Evolutionary conservation across 805 yeast genomes (phyloP).

Genomic region (Saturnispora kantuleensis): DNA sequence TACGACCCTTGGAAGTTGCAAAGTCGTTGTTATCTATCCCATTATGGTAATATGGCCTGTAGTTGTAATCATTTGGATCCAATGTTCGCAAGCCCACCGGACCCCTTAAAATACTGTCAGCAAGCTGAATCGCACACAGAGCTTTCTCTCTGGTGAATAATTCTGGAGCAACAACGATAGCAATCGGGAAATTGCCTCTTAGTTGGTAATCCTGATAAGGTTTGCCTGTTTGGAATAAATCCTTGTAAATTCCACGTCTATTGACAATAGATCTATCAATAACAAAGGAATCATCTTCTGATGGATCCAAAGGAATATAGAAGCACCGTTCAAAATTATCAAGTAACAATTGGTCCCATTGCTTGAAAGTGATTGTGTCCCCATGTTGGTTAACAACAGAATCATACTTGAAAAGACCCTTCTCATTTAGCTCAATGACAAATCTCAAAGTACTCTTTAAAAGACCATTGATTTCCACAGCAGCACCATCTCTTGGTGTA

Average conservation of each 20-base stretch:
- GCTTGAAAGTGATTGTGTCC: constrained; percentile 39
- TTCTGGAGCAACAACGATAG: constrained; percentile 93
- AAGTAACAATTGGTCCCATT: constrained; percentile 67
- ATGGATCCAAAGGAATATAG: constrained; percentile 59
- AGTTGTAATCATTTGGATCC: constrained; percentile 88
- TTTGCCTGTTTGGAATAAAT: constrained; percentile 69
- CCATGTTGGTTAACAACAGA: constrained; percentile 55
- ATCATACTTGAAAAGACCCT: constrained; percentile 48
- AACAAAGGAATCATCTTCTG: constrained; percentile 50
- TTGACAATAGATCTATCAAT: constrained; percentile 60
- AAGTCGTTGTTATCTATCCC: constrained; percentile 75
- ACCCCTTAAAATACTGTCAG: constrained; percentile 71
- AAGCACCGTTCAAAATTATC: constrained; percentile 70
- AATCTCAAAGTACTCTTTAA: constrained; percentile 78
- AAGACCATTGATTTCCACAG: constrained; percentile 82
- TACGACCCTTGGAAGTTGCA: constrained; percentile 90
- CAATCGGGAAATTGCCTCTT: constrained; percentile 86
- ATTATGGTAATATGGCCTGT: constrained; percentile 81
- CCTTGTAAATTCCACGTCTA: constrained; percentile 92
- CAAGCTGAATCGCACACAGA: constrained; percentile 50
- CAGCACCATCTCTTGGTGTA: constrained; percentile 97
- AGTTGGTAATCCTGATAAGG: constrained; percentile 90
- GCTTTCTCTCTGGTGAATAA: constrained; percentile 60
- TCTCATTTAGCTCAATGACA: constrained; percentile 47
- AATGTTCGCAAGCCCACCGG: constrained; percentile 87